phyloP scores from a whole-genome alignment of 352 stramenopile species.

The Pythium pyrilobum region DNA sequence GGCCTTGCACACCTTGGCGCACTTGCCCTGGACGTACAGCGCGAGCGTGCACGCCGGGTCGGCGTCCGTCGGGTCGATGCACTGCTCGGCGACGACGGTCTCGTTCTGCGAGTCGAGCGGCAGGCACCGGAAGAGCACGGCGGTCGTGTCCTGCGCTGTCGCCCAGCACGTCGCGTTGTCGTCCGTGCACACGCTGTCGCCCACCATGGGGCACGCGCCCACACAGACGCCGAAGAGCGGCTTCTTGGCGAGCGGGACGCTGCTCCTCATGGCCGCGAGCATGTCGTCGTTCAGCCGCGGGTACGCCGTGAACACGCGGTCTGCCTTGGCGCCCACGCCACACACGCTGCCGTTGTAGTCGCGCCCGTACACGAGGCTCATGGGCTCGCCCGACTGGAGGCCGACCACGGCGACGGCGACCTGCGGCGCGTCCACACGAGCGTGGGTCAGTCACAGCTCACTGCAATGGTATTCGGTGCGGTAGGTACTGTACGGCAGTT shows the following conservation, averaged over 20 bases:
- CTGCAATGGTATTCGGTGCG: not conserved
- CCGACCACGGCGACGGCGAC: conserved; percentile 56
- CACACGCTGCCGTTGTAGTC: conserved; percentile 84
- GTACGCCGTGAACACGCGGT: conserved; percentile 57
- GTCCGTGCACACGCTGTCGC: conserved; percentile 65
- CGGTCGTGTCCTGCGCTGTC: conserved; percentile 39
- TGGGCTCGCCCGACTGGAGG: conserved; percentile 55
- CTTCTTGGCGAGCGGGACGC: conserved; percentile 39
- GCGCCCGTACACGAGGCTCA: conserved; percentile 74
- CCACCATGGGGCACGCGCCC: conserved; percentile 36
- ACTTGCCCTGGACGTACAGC: conserved; percentile 27
- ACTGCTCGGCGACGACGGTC: conserved; percentile 49
- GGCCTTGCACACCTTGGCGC: conserved; percentile 43
- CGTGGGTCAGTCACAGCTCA: not conserved
- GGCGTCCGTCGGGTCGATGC: conserved; percentile 51
- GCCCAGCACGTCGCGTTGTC: conserved; percentile 62
- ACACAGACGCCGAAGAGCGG: conserved; percentile 84
- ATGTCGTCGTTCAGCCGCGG: conserved; percentile 81
- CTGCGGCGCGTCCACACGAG: conserved; percentile 9
- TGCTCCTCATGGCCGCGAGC: conserved; percentile 30
- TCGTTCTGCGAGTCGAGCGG: conserved; percentile 60
- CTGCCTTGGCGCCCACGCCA: conserved; percentile 36
- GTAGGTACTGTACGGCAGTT: too few relatives aligned
- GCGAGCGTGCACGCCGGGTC: conserved; percentile 47
- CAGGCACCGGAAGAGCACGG: conserved; percentile 71